Conservation (phyloP, 768 basidiomycete species). For the Symmetrospora coprosmae region DNA sequence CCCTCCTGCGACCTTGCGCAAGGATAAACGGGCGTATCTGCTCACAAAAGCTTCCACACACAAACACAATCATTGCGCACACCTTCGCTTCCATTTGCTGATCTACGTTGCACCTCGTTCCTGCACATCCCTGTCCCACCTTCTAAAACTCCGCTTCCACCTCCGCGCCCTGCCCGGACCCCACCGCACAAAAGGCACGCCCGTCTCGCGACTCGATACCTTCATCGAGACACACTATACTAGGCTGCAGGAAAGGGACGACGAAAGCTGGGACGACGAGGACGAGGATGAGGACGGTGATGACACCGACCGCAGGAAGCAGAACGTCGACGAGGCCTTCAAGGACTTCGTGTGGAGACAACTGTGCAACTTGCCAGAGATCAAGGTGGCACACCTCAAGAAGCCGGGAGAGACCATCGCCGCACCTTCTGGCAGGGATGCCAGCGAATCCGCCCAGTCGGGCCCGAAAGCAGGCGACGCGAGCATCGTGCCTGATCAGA, state of each 20-base stretch:
- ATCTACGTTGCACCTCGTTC: neutral
- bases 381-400: conserved; percentile 53
- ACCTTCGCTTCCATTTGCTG: neutral
- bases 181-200: neutral
- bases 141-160: too few species aligned
- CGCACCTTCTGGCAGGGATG: neutral
- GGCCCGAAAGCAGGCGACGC: too few species aligned
- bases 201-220: conserved; percentile 4
- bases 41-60: too few species aligned
- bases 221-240: neutral
- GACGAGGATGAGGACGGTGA: neutral
- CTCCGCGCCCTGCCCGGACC: too few species aligned
- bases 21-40: too few species aligned
- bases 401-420: conserved; percentile 46
- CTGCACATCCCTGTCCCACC: too few species aligned
- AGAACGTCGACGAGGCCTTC: conserved; percentile 60
- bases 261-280: neutral
- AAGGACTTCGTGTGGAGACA: conserved; percentile 69
- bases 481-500: too few species aligned
- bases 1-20: too few species aligned
- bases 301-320: conserved; percentile 32
- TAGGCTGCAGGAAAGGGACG: too few species aligned
- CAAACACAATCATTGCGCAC: conserved; percentile 19
- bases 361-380: conserved; percentile 57
- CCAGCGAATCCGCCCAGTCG: neutral